Evolutionary conservation across 805 yeast species (phyloP), one percentile per base, ranked within the genome.

Genomic region (Candida sakaeoensis): DNA sequence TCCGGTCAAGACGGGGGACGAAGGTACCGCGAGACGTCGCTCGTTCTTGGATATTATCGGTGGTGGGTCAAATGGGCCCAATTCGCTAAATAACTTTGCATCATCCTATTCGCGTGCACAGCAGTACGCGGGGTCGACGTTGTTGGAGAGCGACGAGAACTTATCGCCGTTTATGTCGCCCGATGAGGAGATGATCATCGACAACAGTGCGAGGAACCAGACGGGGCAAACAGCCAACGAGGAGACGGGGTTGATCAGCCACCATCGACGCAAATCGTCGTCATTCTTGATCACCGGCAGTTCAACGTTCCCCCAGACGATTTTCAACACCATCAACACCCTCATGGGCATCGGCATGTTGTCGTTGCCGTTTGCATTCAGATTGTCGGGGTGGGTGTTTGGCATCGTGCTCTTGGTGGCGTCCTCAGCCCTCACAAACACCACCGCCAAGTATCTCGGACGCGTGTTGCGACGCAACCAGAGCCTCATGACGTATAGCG

Each of bases 291-390:
- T 44, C 7, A 49, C 42, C 8, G 59, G 58, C 3, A 45, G 44
- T 47, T 76, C 82, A 6, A 85, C 93, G 0, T 79, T 79, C 0
- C 78, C 83, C 1, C 87, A 82, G 53, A 81, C 88, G 0, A 63
- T 79, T 13, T 79, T 82, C 63, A 81, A 81, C 54, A 73, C 83
- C 10, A 74, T 85, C 36, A 85, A 85, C 54, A 84, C 84, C 0
- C 61, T 85, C 21, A 78, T 85, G 47, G 95, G 95, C 0, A 75
- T 85, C 27, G 93, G 91, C 1, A 68, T 85, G 36, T 66, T 85
- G 32, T 81, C 93, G 0, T 64, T 85, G 36, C 90, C 95, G 0
- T 65, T 80, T 45, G 95, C 85, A 1, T 60, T 85, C 40, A 72
- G 68, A 47, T 69, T 79, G 33, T 71, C 89, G 1, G 95, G 95